Base-by-base conservation (phyloP, 2,329 filamentous ascomycete species). In the Onygenales sp. region DNA sequence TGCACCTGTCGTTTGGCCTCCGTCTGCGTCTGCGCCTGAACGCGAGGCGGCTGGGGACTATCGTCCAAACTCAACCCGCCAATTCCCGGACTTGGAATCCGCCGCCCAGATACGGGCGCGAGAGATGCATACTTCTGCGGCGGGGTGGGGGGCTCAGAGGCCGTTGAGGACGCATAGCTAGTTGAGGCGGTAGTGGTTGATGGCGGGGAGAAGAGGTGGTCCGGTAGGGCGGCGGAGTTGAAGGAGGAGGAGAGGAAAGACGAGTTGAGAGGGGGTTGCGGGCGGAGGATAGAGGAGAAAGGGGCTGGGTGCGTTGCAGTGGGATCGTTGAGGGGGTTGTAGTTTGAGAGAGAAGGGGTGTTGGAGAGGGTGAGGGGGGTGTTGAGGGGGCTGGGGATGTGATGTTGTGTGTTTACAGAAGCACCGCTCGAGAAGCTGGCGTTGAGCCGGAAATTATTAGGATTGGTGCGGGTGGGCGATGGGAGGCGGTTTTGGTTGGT, bases 91-190 rank as follows among this genome's bases (percentile, higher is more conserved):
- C 57, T 55, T 6, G 56, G 51, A 11, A 40, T 49, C 6, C 51
- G 42, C 3, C 52, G 39, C 8, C 34, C 49, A 5, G 36, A 32
- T 33, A 43, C 14, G 13, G 40, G 10, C 10, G 49, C 10, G 42
- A 50, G 49, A 39, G 51, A 34, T 39, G 50, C 33, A 13, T 43
- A 45, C 44, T 53, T 34, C 13, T 51, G 40, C 21, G 54, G 57
- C 21, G 57, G 57, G 2, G 56, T 55, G 31, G 54, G 52, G 13
- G 54, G 48, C 37, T 58, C 57, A 27, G 58, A 57, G n/a, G 53
- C 48, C 17, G 49, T 54, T 27, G 57, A 58, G 11, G 58, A 55
- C 13, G 52, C 56, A 34, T 54, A 60, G n/a, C 54, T 57, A n/a
- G 52, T 44, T 10, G 53, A 53, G n/a, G 58, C 48, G 34, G 53